Conservation (phyloP, 2,329 filamentous ascomycete species). For the Hypoxylon sp. region DNA sequence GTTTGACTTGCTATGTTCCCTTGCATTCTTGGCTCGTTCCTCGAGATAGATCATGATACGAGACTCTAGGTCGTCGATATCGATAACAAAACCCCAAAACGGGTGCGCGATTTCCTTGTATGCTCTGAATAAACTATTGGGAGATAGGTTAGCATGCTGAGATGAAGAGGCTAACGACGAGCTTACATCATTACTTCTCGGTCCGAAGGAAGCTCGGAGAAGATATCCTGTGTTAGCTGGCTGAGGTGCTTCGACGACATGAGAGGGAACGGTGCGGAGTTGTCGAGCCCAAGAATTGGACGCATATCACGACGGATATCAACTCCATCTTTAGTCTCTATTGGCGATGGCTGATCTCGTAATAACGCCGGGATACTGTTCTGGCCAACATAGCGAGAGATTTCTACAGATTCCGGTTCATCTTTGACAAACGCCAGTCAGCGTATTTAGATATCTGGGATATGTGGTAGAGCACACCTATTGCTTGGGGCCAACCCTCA, state of each 20-base stretch:
- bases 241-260: slow-evolving; percentile 76
- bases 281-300: slow-evolving; percentile 75
- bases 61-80: slow-evolving; percentile 75
- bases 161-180: neutral
- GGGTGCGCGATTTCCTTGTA: slow-evolving; percentile 78
- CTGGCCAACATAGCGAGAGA: slow-evolving; percentile 74
- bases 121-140: slow-evolving; percentile 71
- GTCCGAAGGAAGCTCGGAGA: slow-evolving; percentile 73
- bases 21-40: slow-evolving; percentile 71
- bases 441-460: slow-evolving; percentile 27
- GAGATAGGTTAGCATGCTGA: slow-evolving; percentile 1
- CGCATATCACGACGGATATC: slow-evolving; percentile 76
- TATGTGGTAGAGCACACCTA: slow-evolving; percentile 48
- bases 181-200: slow-evolving; percentile 76
- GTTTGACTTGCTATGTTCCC: slow-evolving; percentile 61
- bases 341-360: slow-evolving; percentile 71
- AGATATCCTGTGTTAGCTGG: slow-evolving; percentile 72
- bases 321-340: slow-evolving; percentile 66
- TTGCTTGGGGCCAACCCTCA: slow-evolving; percentile 53
- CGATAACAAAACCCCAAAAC: slow-evolving; percentile 77
- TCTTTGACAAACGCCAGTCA: slow-evolving; percentile 52
- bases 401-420: slow-evolving; percentile 68
- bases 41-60: slow-evolving; percentile 76
- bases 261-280: slow-evolving; percentile 75
- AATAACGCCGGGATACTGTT: slow-evolving; percentile 78